Evolutionary conservation across 805 yeast species (phyloP).

Genomic region (Schizosaccharomyces lindneri): DNA sequence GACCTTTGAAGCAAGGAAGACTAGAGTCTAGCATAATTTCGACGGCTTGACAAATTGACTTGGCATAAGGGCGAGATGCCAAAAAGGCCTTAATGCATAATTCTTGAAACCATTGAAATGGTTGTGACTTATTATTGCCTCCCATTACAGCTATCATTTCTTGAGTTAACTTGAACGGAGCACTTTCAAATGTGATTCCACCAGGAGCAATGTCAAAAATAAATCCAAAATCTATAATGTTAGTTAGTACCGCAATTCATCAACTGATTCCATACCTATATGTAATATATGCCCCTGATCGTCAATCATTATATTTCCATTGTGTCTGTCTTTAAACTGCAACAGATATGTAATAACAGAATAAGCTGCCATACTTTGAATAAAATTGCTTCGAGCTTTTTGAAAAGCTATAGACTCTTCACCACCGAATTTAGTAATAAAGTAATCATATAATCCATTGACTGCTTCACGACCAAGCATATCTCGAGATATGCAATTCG

Average conservation of each 20-base stretch:
- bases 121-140: conserved; percentile 63
- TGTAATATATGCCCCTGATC: conserved; percentile 86
- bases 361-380: conserved; percentile 79
- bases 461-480: conserved; percentile 98
- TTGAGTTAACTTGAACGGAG: conserved; percentile 84
- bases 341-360: conserved; percentile 71
- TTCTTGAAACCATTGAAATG: conserved; percentile 83
- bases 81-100: conserved; percentile 79
- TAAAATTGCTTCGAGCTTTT: conserved; percentile 72
- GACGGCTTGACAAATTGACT: conserved; percentile 61
- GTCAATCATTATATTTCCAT: conserved; percentile 92
- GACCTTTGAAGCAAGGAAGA: conserved; percentile 79
- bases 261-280: conserved; percentile 16
- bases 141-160: conserved; percentile 95
- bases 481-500: conserved; percentile 84
- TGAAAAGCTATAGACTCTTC: conserved; percentile 77
- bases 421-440: conserved; percentile 79
- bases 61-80: conserved; percentile 70
- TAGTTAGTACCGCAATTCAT: no score
- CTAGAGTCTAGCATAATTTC: conserved; percentile 88
- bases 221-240: conserved; percentile 60
- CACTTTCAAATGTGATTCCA: conserved; percentile 93
- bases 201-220: conserved; percentile 98
- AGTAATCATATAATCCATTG: conserved; percentile 83
- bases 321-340: conserved; percentile 89